Percentiles rank a stretch among this genome's conserved stretches.
phyloP scores from a whole-genome alignment of 176 grass and related monocot genomes.

The Typha latifolia region DNA sequence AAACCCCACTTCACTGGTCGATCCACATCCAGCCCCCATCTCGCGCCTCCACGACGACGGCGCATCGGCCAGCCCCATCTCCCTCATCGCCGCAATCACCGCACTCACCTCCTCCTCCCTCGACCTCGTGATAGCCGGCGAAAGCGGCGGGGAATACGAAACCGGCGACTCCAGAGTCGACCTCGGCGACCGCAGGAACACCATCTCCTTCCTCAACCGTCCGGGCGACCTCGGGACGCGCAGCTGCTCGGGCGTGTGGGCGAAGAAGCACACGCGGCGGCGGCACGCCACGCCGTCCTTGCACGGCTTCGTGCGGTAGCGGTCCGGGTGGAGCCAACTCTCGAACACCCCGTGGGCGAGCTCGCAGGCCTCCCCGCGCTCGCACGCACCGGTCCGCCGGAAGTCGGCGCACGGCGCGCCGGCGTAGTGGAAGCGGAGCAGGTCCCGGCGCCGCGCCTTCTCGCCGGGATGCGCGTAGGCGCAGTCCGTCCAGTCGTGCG shows the following conservation, averaged over 20 bases:
- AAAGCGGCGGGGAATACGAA: not conserved
- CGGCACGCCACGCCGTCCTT: slow-evolving; percentile 22
- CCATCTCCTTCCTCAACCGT: slow-evolving; percentile 9
- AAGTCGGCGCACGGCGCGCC: slow-evolving; percentile 18
- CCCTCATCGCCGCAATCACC: not conserved
- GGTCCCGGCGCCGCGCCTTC: slow-evolving; percentile 19
- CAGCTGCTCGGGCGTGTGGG: slow-evolving; percentile 19
- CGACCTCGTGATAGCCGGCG: not conserved
- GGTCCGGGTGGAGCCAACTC: slow-evolving; percentile 25
- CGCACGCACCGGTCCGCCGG: slow-evolving; percentile 13
- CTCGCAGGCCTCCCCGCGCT: slow-evolving; percentile 21
- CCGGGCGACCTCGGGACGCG: not conserved
- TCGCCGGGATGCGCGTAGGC: slow-evolving; percentile 17
- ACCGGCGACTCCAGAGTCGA: not conserved
- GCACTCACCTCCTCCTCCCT: not conserved
- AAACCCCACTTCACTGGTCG: no score
- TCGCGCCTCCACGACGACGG: not conserved
- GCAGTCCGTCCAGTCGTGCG: slow-evolving; percentile 30
- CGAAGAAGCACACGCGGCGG: slow-evolving; percentile 29
- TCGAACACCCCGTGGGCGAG: slow-evolving; percentile 25
- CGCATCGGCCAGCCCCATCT: not conserved
- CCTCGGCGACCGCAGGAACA: not conserved
- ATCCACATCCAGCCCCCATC: no score
- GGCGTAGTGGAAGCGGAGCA: slow-evolving; percentile 9
- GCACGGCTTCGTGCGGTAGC: slow-evolving; percentile 27